phyloP scores from a whole-genome alignment of 2,329 filamentous ascomycete species.

The Xylaria sp. region DNA sequence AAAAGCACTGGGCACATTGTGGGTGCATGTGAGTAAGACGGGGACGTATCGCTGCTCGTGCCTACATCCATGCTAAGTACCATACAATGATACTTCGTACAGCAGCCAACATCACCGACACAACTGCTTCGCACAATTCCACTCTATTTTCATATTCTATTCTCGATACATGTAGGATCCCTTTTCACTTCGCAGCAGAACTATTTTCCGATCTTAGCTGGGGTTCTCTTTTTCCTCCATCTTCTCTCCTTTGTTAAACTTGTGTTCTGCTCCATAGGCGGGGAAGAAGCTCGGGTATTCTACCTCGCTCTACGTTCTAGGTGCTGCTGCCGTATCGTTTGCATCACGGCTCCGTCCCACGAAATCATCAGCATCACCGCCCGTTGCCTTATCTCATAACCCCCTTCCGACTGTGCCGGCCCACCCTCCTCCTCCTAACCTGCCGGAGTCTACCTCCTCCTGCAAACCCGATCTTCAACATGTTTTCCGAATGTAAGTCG shows the following conservation, averaged over 20 bases:
- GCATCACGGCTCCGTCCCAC: conserved; percentile 18
- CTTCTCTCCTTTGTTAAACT: background rate
- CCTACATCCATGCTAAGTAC: too few species aligned
- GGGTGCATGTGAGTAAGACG: background rate
- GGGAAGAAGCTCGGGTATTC: background rate
- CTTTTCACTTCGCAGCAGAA: background rate
- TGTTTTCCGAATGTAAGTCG: conserved; percentile 89
- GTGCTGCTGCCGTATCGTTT: conserved; percentile 22
- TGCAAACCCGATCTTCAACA: conserved; percentile 40
- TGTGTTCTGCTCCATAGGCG: conserved; percentile 14
- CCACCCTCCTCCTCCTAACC: conserved; percentile 10
- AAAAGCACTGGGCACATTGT: background rate
- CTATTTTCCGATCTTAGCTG: background rate
- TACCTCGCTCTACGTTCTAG: conserved; percentile 9
- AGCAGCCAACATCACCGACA: background rate
- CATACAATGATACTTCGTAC: background rate
- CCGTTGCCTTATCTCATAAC: conserved; percentile 18
- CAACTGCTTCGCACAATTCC: background rate
- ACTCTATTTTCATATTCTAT: background rate
- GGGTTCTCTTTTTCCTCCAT: background rate
- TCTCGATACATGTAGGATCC: background rate
- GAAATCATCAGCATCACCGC: conserved; percentile 18
- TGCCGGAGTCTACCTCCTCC: conserved; percentile 38
- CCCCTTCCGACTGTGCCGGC: conserved; percentile 18
- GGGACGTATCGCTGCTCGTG: too few species aligned